phyloP scores from a whole-genome alignment of 805 yeast species.

The Ogataea parapolymorpha region DNA sequence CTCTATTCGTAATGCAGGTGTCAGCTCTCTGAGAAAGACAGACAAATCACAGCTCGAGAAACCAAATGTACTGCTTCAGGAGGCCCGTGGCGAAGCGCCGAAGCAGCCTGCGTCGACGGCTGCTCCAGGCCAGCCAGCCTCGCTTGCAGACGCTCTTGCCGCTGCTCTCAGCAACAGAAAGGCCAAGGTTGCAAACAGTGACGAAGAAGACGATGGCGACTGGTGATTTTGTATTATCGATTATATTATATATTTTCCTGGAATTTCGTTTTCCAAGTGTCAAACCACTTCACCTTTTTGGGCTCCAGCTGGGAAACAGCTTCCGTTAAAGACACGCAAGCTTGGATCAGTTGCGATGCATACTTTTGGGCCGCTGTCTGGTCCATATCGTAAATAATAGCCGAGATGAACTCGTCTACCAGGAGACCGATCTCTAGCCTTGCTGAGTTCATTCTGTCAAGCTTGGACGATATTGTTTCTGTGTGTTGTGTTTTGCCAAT shows the following conservation, averaged over 20 bases:
- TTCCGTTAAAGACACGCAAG: constrained; percentile 30
- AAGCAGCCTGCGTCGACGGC: constrained; percentile 35
- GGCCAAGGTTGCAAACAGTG: constrained; percentile 74
- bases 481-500: constrained; percentile 39
- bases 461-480: constrained; percentile 34
- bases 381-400: constrained; percentile 44
- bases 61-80: constrained; percentile 70
- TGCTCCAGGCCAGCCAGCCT: constrained; percentile 49
- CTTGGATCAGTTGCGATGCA: constrained; percentile 17
- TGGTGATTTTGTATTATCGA: constrained; percentile 37
- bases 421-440: constrained; percentile 42
- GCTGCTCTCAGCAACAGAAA: constrained; percentile 83
- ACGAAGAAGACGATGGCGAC: constrained; percentile 82
- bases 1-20: constrained; percentile 78
- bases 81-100: constrained; percentile 62
- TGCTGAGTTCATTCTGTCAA: constrained; percentile 45
- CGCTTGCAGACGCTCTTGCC: constrained; percentile 82
- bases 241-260: constrained; percentile 16
- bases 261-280: constrained; percentile 50
- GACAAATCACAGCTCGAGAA: constrained; percentile 81
- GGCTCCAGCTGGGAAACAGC: constrained; percentile 47
- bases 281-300: constrained; percentile 56
- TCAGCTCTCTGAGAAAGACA: constrained; percentile 65
- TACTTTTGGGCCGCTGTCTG: constrained; percentile 34
- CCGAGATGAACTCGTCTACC: constrained; percentile 59